These are phyloP conservation scores for Sporothrix brunneoviolacea DNA, from an alignment of 2,329 filamentous ascomycete species.

Conservation along the genomic window DNA sequence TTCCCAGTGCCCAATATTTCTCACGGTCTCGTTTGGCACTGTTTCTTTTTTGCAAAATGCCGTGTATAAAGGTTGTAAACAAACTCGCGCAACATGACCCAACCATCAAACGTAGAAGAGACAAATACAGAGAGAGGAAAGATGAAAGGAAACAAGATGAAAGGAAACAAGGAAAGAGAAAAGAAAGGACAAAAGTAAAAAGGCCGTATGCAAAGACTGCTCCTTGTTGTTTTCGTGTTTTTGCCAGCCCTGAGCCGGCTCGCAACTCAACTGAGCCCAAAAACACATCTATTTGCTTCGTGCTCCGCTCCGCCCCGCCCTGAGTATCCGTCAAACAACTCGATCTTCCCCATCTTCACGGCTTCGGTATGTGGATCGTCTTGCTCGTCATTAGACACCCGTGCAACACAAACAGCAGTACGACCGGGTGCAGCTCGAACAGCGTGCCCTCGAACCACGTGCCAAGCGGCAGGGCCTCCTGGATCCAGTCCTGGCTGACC, in stretches of 20 bases:
- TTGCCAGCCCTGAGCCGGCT: too few species aligned
- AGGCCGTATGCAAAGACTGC: background rate
- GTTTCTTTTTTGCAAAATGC: background rate
- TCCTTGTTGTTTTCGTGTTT: too few species aligned
- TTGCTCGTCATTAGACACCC: slow-evolving; percentile 94
- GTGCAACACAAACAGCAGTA: slow-evolving; percentile 75
- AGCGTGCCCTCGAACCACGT: slow-evolving; percentile 57
- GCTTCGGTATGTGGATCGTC: slow-evolving; percentile 92
- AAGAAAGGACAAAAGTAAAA: background rate
- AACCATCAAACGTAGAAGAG: slow-evolving; percentile 1
- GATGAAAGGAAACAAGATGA: too few species aligned
- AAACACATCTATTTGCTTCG: too few species aligned
- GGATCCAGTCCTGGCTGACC: slow-evolving; percentile 72
- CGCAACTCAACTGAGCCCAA: too few species aligned
- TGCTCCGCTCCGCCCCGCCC: too few species aligned
- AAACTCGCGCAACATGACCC: slow-evolving; percentile 1
- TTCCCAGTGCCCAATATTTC: too few species aligned
- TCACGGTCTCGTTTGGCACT: too few species aligned
- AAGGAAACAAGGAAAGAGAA: too few species aligned
- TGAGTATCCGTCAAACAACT: too few species aligned
- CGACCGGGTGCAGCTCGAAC: slow-evolving; percentile 79
- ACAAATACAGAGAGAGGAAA: background rate
- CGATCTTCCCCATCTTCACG: slow-evolving; percentile 28
- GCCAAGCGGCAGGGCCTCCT: slow-evolving; percentile 72
- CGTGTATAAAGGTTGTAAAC: background rate